Evolutionary conservation across 108 stramenopile genomes (phyloP).

Genomic region (Phaeodactylum tricornutum): DNA sequence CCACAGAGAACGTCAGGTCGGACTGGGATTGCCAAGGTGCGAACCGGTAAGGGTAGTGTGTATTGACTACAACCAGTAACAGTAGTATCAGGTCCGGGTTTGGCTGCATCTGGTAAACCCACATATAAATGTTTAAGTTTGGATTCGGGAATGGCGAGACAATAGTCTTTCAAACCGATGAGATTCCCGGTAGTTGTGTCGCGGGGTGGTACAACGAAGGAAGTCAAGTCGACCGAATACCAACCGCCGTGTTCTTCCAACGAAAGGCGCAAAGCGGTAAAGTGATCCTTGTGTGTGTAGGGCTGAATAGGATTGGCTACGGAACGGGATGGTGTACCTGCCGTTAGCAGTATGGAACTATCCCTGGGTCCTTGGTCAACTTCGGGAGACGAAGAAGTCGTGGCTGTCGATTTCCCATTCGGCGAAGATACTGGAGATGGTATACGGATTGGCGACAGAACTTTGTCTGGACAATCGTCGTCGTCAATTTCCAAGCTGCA

Average conservation of each 20-base stretch:
- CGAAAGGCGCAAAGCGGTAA: neutral
- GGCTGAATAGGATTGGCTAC: neutral
- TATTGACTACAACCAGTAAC: too few relatives aligned
- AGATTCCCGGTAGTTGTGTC: neutral
- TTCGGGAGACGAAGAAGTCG: too few relatives aligned
- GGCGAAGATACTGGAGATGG: neutral
- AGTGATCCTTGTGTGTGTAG: constrained; percentile 2
- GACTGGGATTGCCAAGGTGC: constrained; percentile 65
- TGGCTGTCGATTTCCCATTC: neutral
- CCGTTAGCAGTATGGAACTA: neutral
- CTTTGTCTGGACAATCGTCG: neutral
- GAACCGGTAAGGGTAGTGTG: constrained; percentile 31
- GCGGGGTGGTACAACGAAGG: neutral
- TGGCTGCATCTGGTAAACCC: neutral
- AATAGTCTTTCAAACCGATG: constrained; percentile 1
- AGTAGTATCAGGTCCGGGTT: neutral
- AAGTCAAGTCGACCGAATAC: constrained; percentile 9
- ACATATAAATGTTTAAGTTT: constrained; percentile 5
- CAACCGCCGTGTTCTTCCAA: constrained; percentile 2
- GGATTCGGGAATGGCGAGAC: neutral
- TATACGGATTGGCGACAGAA: neutral
- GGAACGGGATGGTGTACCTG: neutral
- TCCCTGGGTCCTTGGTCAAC: neutral
- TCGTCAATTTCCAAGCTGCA: constrained; percentile 3
- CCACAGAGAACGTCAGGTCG: constrained; percentile 84